Evolutionary conservation across 176 grass and related monocot species (phyloP).

Genomic region (Rhipidocladum racemiflorum): DNA sequence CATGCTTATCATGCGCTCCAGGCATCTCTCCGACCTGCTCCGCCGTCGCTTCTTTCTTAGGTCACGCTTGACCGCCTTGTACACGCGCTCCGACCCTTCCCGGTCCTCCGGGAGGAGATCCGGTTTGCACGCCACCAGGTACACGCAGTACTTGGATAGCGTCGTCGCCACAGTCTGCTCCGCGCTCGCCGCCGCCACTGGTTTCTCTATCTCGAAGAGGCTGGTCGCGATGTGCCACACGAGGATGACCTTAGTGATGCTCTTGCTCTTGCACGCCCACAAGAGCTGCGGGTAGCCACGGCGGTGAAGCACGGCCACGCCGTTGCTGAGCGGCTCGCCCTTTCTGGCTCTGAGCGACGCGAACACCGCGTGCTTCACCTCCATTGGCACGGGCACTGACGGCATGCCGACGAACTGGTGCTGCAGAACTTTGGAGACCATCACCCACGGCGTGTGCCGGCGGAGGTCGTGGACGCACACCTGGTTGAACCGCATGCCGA

Average conservation of each 20-base stretch:
- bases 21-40: no score
- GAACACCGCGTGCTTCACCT: slow-evolving; percentile 13
- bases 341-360: neutral
- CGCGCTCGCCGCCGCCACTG: neutral
- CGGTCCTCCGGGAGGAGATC: slow-evolving; percentile 21
- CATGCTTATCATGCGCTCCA: neutral
- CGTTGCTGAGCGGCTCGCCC: slow-evolving; percentile 3
- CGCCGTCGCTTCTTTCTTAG: neutral
- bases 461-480: neutral
- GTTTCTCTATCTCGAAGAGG: slow-evolving; percentile 6
- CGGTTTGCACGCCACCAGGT: slow-evolving; percentile 16
- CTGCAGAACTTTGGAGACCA: slow-evolving; percentile 4
- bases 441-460: neutral
- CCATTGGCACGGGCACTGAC: neutral
- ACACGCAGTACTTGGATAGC: slow-evolving; percentile 18
- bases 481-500: neutral
- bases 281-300: neutral
- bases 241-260: slow-evolving; percentile 18
- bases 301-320: neutral
- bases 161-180: neutral
- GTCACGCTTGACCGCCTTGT: slow-evolving; percentile 1
- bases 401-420: neutral
- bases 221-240: slow-evolving; percentile 24
- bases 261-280: slow-evolving; percentile 3
- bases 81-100: neutral